Evolutionary conservation across 108 stramenopile genomes (phyloP).

Genomic region (Cylindrotheca fusiformis): DNA sequence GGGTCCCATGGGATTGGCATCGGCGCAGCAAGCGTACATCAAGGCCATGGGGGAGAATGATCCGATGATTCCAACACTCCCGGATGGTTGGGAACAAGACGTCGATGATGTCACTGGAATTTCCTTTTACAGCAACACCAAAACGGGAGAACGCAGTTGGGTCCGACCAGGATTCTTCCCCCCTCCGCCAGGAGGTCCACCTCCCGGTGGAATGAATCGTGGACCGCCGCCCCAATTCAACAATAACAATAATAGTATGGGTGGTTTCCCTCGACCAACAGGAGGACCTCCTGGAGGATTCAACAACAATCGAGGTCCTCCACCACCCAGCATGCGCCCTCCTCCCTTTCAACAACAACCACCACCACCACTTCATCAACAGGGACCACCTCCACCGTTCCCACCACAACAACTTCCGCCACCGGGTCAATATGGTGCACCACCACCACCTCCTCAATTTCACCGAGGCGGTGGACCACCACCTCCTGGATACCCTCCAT

Average conservation of each 20-base stretch:
- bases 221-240: conserved; percentile 20
- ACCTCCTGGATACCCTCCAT: no score
- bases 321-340: conserved; percentile 1
- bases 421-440: conserved; percentile 1
- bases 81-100: conserved; percentile 81
- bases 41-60: conserved; percentile 40
- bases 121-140: conserved; percentile 58
- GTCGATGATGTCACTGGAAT: conserved; percentile 75
- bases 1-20: conserved; percentile 82
- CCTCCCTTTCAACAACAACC: conserved; percentile 16
- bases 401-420: conserved; percentile 9
- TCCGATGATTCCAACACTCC: conserved; percentile 76
- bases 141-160: conserved; percentile 76
- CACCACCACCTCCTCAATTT: background rate
- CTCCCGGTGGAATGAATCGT: background rate
- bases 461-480: no score
- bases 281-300: background rate
- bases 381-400: conserved; percentile 13
- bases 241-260: background rate
- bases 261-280: background rate
- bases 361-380: background rate
- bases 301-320: background rate
- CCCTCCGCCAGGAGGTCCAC: conserved; percentile 58
- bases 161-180: conserved; percentile 83
- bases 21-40: conserved; percentile 57